These are phyloP conservation scores for Microdochium paspali DNA, from an alignment of 2,329 filamentous ascomycete genomes.

Conservation along the genomic window DNA sequence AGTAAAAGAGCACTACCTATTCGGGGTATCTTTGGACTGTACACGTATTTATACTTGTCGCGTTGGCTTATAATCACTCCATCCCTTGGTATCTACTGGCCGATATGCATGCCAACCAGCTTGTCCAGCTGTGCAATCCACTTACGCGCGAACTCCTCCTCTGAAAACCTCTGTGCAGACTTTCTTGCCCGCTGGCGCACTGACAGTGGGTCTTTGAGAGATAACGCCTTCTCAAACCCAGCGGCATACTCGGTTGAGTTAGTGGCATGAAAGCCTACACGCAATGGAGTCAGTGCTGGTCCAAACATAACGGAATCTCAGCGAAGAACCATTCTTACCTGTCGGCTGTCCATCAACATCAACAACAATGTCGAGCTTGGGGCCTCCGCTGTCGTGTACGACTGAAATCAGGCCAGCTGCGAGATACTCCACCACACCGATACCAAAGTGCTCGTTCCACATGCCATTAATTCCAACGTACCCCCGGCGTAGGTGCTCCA, in stretches of 20 bases:
- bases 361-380: slow-evolving; percentile 87
- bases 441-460: slow-evolving; percentile 99
- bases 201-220: slow-evolving; percentile 59
- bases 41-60: too few relatives aligned
- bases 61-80: too few relatives aligned
- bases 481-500: slow-evolving; percentile 66
- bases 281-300: slow-evolving; percentile 7
- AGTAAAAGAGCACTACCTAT: too few relatives aligned
- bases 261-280: slow-evolving; percentile 71
- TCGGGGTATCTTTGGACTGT: too few relatives aligned
- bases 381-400: slow-evolving; percentile 87
- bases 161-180: slow-evolving; percentile 78
- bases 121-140: slow-evolving; percentile 71
- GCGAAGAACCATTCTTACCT: slow-evolving; percentile 36
- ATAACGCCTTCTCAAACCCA: slow-evolving; percentile 69
- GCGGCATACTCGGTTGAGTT: slow-evolving; percentile 71
- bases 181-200: slow-evolving; percentile 68
- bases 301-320: not conserved
- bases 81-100: too few relatives aligned
- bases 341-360: slow-evolving; percentile 69
- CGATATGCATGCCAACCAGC: slow-evolving; percentile 39
- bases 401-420: slow-evolving; percentile 88
- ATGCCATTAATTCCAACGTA: slow-evolving; percentile 92
- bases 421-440: slow-evolving; percentile 96
- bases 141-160: slow-evolving; percentile 70